Evolutionary conservation across 164 flowering plant species (phyloP).

Genomic region (Taxillus chinensis): DNA sequence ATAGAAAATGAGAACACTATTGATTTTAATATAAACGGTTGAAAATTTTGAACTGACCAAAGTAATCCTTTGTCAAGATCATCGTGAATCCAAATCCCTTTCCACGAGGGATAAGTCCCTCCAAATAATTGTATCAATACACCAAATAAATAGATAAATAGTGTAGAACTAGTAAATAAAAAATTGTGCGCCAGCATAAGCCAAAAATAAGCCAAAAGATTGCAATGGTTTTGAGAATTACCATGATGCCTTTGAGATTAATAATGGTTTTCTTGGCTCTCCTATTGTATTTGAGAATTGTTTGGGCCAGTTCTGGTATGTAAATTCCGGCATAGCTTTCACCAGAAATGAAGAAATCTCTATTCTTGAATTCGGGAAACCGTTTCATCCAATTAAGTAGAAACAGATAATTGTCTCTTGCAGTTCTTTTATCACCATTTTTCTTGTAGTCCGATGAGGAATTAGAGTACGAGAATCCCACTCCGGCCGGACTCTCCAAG

Average conservation of each 20-base stretch:
- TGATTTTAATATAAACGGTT: too few relatives aligned
- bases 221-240: background rate
- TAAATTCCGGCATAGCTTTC: background rate
- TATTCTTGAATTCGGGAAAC: background rate
- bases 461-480: background rate
- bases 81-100: too few relatives aligned
- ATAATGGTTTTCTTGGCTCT: background rate
- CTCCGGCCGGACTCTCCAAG: background rate
- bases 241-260: background rate
- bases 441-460: background rate
- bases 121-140: too few relatives aligned
- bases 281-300: background rate
- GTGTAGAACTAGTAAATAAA: too few relatives aligned
- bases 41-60: too few relatives aligned
- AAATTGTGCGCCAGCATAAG: too few relatives aligned
- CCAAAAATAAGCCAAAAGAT: too few relatives aligned
- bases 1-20: too few relatives aligned
- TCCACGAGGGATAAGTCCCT: too few relatives aligned
- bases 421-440: background rate
- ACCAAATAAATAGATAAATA: too few relatives aligned
- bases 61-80: too few relatives aligned
- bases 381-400: background rate
- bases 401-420: background rate
- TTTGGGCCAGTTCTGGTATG: background rate
- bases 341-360: background rate